Percentiles rank a stretch among this genome's conserved stretches.
These are phyloP conservation scores for Penicillium psychrosexuale DNA, from an alignment of 2,329 filamentous ascomycete genomes.

Conservation along the genomic window DNA sequence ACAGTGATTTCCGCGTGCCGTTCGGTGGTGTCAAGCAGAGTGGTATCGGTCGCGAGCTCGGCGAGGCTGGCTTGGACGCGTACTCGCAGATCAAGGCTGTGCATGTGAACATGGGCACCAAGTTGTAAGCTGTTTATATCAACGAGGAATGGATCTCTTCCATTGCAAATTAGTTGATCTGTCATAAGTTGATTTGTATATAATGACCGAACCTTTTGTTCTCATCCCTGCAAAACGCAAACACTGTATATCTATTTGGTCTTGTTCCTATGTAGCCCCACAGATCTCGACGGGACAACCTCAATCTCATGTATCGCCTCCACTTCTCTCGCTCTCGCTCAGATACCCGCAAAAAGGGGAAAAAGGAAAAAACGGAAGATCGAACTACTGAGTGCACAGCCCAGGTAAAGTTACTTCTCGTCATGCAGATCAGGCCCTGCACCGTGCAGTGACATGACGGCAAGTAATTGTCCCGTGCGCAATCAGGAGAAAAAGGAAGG, in stretches of 20 bases:
- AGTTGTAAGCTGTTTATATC: slow-evolving; percentile 27
- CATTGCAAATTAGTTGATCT: slow-evolving; percentile 14
- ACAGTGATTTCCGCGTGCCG: slow-evolving; percentile 50
- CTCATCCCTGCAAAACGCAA: background rate
- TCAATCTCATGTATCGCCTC: background rate
- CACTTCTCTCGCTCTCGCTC: background rate
- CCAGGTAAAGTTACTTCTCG: background rate
- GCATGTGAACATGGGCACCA: slow-evolving; percentile 46
- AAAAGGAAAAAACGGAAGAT: background rate
- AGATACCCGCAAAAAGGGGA: background rate
- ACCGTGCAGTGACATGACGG: background rate
- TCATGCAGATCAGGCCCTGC: slow-evolving; percentile 4
- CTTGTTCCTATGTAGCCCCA: too few species aligned
- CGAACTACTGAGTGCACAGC: background rate
- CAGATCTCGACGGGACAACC: background rate
- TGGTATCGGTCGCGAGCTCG: slow-evolving; percentile 60
- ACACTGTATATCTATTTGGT: background rate
- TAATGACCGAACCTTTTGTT: slow-evolving; percentile 10
- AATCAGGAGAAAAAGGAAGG: background rate
- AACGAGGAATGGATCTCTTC: background rate
- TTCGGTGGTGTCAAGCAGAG: slow-evolving; percentile 63
- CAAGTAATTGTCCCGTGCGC: background rate
- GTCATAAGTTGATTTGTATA: slow-evolving; percentile 4
- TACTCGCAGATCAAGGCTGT: slow-evolving; percentile 59
- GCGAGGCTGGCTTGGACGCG: slow-evolving; percentile 59